phyloP scores from a whole-genome alignment of 2,329 filamentous ascomycete genomes.

The Aspergillus latus region DNA sequence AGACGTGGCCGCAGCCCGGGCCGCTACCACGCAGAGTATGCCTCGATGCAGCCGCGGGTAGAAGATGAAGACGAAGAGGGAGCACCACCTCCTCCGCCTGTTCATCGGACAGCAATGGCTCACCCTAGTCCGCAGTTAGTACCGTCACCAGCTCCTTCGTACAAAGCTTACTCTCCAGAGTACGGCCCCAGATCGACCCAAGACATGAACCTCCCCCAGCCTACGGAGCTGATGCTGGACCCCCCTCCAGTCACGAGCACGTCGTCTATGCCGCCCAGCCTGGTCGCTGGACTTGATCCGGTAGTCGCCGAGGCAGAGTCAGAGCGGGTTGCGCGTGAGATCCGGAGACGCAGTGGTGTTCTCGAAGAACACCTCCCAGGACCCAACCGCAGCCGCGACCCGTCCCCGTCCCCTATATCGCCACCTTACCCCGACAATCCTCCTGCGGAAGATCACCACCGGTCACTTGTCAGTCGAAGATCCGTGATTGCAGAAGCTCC shows the following conservation, averaged over 20 bases:
- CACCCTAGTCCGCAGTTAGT: conserved; percentile 28
- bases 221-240: conserved; percentile 24
- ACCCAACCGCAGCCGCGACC: conserved; percentile 22
- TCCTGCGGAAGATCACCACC: conserved; percentile 27
- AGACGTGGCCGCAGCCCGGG: conserved; percentile 22
- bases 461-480: conserved; percentile 21
- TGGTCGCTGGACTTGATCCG: conserved; percentile 44
- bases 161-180: conserved; percentile 32
- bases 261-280: conserved; percentile 40
- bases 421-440: conserved; percentile 31
- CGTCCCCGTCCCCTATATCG: conserved; percentile 23
- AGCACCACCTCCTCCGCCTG: conserved; percentile 38
- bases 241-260: conserved; percentile 27
- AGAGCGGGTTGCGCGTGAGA: conserved; percentile 31
- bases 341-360: conserved; percentile 27
- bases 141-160: conserved; percentile 25
- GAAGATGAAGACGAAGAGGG: conserved; percentile 46
- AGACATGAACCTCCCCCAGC: conserved; percentile 28
- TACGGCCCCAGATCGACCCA: conserved; percentile 23
- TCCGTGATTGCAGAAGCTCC: conserved; percentile 26
- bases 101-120: conserved; percentile 35
- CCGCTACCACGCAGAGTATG: conserved; percentile 39
- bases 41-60: conserved; percentile 49
- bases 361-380: conserved; percentile 30
- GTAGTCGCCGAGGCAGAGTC: conserved; percentile 30